Base-by-base conservation (phyloP, 1,284 basidiomycete species). In the Rhodotorula sp. region DNA sequence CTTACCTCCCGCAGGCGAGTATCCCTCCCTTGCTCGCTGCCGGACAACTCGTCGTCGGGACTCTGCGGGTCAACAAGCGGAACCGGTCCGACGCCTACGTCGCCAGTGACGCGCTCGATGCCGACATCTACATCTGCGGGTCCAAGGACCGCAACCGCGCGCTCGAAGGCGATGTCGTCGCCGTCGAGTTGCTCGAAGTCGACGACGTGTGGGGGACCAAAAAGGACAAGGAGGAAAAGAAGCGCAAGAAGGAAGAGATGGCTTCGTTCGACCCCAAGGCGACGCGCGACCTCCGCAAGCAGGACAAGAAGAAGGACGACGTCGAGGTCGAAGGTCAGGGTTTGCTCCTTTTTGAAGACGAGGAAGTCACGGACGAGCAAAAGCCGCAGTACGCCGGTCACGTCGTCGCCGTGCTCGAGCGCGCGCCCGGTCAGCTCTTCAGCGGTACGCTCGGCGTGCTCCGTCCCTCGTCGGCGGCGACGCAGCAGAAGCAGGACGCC, bases 221-320 rank as follows among this genome's bases (percentile, higher is more conserved):
- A 86, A 98, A 98, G 84, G 97, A 99, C 84, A 99, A 99, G 84
- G 95, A 99, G 81, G 97, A 99, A 85, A 99, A 99, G 88, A 97
- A 97, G 85, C 87, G 93, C 79, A 97, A 97, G 83, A 99, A 99
- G 87, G 97, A 99, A 83, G 97, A 99, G 83, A 95, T 95, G 79
- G 89, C 92, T 26, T 91, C 91, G 0, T 97, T 93, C 81, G 92
- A 94, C 78, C 83, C 84, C 68, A 92, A 90, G 81, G 86, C 88
- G 18, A 85, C 84, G 63, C 74, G 77, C 60, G 76, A 78, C 48
- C 60, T 77, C 14, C 90, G 94, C 79, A 94, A 92, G 83, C 91
- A 95, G 76, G 97, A 99, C 85, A 99, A 99, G 87, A 98, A 98
- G 86, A 97, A 97, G 83, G 97, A 99, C 79, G 97, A 99, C 78